Evolutionary conservation across 768 basidiomycete genomes (phyloP).

Genomic region (Steccherinum ochraceum): DNA sequence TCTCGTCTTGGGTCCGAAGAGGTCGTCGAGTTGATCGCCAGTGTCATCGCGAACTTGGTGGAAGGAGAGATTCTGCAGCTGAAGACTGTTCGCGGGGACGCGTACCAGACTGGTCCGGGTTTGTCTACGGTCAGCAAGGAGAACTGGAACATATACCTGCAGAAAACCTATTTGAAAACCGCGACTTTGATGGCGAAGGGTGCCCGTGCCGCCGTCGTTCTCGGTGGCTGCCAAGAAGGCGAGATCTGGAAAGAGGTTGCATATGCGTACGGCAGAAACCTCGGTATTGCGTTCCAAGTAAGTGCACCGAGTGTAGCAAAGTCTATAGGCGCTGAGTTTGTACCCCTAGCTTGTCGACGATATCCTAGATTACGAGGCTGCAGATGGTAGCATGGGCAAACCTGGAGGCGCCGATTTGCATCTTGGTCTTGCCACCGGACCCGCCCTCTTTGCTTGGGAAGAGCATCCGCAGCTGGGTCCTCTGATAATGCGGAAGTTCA

Average conservation of each 20-base stretch:
- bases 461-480: constrained; percentile 71
- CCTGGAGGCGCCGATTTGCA: constrained; percentile 67
- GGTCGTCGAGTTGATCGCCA: constrained; percentile 89
- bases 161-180: constrained; percentile 91
- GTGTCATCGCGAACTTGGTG: constrained; percentile 91
- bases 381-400: constrained; percentile 72
- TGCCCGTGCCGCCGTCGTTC: constrained; percentile 76
- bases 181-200: constrained; percentile 89
- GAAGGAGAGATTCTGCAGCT: constrained; percentile 92
- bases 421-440: constrained; percentile 73
- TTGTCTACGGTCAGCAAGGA: constrained; percentile 27
- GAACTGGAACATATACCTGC: constrained; percentile 74
- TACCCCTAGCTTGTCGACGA: constrained; percentile 82
- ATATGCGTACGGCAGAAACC: constrained; percentile 84
- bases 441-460: constrained; percentile 82
- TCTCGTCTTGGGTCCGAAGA: constrained; percentile 81
- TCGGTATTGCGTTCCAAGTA: constrained; percentile 96
- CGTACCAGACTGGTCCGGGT: constrained; percentile 22
- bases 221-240: constrained; percentile 75
- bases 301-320: neutral
- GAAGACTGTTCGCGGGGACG: constrained; percentile 42
- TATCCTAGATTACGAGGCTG: constrained; percentile 86
- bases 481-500: constrained; percentile 76
- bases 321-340: neutral
- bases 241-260: constrained; percentile 85